Evolutionary conservation across 2,329 filamentous ascomycete species (phyloP).

Genomic region (Fusarium nanum): DNA sequence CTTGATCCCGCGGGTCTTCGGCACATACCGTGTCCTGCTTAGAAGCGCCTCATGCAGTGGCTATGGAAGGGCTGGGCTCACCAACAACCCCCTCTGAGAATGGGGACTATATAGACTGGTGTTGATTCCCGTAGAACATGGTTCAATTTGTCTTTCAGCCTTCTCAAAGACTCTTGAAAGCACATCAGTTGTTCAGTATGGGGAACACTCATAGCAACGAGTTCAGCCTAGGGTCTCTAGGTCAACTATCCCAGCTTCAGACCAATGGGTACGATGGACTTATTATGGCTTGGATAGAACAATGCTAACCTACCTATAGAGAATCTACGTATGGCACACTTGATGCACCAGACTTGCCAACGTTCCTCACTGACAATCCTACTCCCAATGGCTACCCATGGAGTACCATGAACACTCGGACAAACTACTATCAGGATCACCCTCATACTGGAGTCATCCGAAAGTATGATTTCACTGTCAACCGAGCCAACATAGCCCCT

Average conservation of each 20-base stretch:
- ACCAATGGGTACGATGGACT: constrained; percentile 40
- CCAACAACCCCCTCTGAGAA: neutral
- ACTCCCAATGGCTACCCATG: constrained; percentile 64
- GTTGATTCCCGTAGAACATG: constrained; percentile 6
- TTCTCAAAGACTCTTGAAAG: constrained; percentile 4
- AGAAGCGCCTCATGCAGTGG: constrained; percentile 10
- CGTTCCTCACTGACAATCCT: constrained; percentile 62
- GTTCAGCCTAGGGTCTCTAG: constrained; percentile 32
- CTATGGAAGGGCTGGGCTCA: constrained; percentile 12
- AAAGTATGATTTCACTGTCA: constrained; percentile 65
- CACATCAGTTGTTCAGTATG: constrained; percentile 27
- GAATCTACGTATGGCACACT: constrained; percentile 57
- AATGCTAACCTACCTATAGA: constrained; percentile 40
- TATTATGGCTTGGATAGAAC: neutral
- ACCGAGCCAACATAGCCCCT: constrained; percentile 61
- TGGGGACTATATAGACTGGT: constrained; percentile 33
- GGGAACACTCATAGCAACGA: constrained; percentile 34
- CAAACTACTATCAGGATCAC: constrained; percentile 62
- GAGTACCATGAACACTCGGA: constrained; percentile 58
- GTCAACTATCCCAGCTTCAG: constrained; percentile 32
- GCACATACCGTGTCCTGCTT: constrained; percentile 19
- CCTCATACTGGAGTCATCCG: constrained; percentile 67
- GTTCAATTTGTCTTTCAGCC: neutral
- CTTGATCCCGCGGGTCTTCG: constrained; percentile 29
- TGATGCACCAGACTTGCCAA: constrained; percentile 52